These are phyloP conservation scores for Chaetomium tenue DNA, from an alignment of 495 filamentous ascomycete genomes.

Conservation along the genomic window DNA sequence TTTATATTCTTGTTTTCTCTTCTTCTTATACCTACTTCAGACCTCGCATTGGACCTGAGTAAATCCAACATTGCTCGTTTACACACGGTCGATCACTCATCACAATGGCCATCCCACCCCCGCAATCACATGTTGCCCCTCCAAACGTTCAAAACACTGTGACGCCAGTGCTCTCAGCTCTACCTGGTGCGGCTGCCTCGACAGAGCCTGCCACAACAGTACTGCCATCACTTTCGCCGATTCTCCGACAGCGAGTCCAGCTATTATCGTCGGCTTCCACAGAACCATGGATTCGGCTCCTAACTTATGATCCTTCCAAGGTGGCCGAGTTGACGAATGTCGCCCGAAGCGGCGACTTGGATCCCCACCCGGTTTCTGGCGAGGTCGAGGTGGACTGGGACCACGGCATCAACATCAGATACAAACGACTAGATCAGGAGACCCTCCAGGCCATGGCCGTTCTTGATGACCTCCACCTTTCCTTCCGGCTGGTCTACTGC, in stretches of 20 bases:
- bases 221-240: conserved; percentile 81
- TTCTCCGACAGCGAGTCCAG: conserved; percentile 83
- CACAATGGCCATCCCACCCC: conserved; percentile 28
- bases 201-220: conserved; percentile 72
- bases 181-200: conserved; percentile 82
- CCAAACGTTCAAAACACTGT: conserved; percentile 66
- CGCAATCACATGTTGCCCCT: conserved; percentile 49
- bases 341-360: conserved; percentile 65
- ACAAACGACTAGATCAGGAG: conserved; percentile 77
- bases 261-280: conserved; percentile 64
- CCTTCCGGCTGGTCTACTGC: conserved; percentile 53
- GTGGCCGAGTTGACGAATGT: conserved; percentile 65
- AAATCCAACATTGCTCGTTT: neutral
- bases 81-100: neutral
- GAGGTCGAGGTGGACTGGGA: conserved; percentile 75
- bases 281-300: conserved; percentile 83
- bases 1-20: conserved; percentile 5
- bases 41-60: neutral
- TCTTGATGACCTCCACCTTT: conserved; percentile 55
- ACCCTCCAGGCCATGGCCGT: conserved; percentile 71
- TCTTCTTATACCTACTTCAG: neutral
- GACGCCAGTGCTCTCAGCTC: conserved; percentile 74
- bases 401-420: conserved; percentile 61
- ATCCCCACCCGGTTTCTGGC: conserved; percentile 89
- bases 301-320: conserved; percentile 75